phyloP scores from a whole-genome alignment of 257 asterid genomes.

The Nicotiana undulata region DNA sequence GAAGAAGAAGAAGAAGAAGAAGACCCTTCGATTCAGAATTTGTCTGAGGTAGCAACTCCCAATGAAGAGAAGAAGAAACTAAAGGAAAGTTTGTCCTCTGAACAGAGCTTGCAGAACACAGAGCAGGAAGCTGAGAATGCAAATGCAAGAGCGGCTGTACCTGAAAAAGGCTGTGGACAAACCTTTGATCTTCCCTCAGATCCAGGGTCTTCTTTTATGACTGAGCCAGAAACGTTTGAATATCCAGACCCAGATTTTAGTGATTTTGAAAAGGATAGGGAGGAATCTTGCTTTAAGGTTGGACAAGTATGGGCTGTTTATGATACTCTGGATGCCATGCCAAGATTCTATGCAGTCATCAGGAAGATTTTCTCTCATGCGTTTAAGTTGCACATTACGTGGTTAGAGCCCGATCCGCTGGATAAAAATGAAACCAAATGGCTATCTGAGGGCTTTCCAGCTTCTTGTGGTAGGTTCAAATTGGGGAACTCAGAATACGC shows the following conservation, averaged over 20 bases:
- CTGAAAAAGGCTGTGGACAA: slow-evolving; percentile 1
- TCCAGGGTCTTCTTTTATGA: not conserved
- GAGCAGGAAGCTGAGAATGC: slow-evolving; percentile 8
- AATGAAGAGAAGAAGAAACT: not conserved
- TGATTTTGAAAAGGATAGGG: slow-evolving; percentile 41
- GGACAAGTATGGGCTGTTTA: slow-evolving; percentile 74
- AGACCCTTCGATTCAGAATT: slow-evolving; percentile 3
- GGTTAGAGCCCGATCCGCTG: slow-evolving; percentile 54
- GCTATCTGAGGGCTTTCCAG: slow-evolving; percentile 47
- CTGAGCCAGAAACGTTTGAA: slow-evolving; percentile 20
- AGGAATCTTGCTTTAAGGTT: slow-evolving; percentile 19
- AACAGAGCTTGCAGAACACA: slow-evolving; percentile 14
- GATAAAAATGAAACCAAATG: slow-evolving; percentile 32
- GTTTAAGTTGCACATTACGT: slow-evolving; percentile 36
- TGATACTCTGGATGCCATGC: slow-evolving; percentile 59
- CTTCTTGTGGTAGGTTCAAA: slow-evolving; percentile 46
- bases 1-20: slow-evolving; percentile 14
- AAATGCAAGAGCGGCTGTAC: not conserved
- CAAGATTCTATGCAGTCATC: slow-evolving; percentile 53
- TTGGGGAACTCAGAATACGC: slow-evolving; percentile 25
- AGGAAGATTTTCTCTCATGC: slow-evolving; percentile 16
- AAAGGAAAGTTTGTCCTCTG: not conserved
- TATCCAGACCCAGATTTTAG: slow-evolving; percentile 36
- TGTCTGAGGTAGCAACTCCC: not conserved
- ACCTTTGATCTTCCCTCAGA: not conserved